Conservation (phyloP, 2,329 filamentous ascomycete genomes). For the Ustilaginoidea virens region DNA sequence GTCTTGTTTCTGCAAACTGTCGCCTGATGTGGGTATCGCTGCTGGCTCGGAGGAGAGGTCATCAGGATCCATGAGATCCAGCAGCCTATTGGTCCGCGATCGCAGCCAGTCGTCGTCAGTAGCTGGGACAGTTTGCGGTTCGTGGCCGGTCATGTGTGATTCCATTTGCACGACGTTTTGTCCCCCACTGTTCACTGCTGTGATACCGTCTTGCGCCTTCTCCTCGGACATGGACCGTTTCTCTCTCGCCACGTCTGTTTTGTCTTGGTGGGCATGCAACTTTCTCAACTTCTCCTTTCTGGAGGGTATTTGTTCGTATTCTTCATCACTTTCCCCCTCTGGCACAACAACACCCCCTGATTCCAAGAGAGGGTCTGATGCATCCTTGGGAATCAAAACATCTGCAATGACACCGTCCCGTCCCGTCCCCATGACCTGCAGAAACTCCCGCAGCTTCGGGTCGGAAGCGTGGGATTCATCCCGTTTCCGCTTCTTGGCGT, state of each 20-base stretch:
- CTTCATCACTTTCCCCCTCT: constrained; percentile 53
- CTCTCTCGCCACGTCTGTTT: constrained; percentile 2
- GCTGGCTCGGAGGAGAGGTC: constrained; percentile 23
- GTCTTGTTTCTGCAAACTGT: constrained; percentile 6
- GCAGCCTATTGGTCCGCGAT: constrained; percentile 69
- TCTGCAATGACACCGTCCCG: constrained; percentile 19
- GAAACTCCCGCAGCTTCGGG: constrained; percentile 71
- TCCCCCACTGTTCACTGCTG: constrained; percentile 3
- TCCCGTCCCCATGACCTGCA: constrained; percentile 60
- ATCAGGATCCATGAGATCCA: constrained; percentile 71
- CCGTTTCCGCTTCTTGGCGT: constrained; percentile 53
- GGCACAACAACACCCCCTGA: constrained; percentile 21
- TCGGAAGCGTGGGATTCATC: constrained; percentile 45
- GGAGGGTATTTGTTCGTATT: constrained; percentile 52
- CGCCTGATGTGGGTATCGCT: constrained; percentile 3
- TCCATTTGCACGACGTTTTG: constrained; percentile 7
- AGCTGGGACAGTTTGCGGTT: constrained; percentile 23
- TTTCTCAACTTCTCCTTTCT: constrained; percentile 32
- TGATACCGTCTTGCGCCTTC: constrained; percentile 1
- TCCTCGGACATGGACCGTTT: constrained; percentile 5
- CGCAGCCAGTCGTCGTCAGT: constrained; percentile 86
- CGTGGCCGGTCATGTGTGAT: constrained; percentile 10
- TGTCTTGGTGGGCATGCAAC: constrained; percentile 10
- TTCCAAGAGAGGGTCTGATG: constrained; percentile 7
- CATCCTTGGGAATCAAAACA: constrained; percentile 11